These are phyloP conservation scores for Apiotrichum akiyoshidainum DNA, from an alignment of 1,284 basidiomycete species.

Conservation along the genomic window DNA sequence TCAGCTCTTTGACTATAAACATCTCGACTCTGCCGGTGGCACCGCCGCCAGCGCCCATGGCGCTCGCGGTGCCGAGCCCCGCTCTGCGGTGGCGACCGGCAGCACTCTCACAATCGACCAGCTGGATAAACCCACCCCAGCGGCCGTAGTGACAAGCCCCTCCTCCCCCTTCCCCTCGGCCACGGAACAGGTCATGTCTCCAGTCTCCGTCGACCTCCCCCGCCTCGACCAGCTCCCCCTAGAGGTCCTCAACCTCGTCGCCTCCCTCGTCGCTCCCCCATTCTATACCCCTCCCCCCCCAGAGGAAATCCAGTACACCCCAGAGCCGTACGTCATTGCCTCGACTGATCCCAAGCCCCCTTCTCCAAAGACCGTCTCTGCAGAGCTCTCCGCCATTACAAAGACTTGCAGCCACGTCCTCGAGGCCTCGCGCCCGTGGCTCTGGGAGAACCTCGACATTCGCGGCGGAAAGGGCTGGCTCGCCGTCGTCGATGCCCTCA, in stretches of 20 bases:
- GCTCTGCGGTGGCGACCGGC: neutral
- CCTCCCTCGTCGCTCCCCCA: constrained; percentile 35
- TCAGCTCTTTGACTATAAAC: neutral
- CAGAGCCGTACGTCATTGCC: constrained; percentile 27
- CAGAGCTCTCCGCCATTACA: constrained; percentile 28
- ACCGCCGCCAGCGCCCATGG: constrained; percentile 4
- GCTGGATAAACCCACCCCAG: neutral
- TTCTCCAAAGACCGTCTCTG: constrained; percentile 19
- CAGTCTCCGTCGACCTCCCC: neutral
- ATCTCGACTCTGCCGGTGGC: constrained; percentile 15
- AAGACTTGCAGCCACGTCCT: constrained; percentile 28
- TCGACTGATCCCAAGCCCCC: constrained; percentile 34
- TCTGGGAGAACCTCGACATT: constrained; percentile 50
- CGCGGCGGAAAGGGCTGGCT: constrained; percentile 49
- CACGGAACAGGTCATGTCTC: neutral
- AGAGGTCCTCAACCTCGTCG: constrained; percentile 39
- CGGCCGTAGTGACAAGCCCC: neutral
- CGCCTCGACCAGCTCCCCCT: constrained; percentile 44
- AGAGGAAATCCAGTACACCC: constrained; percentile 12
- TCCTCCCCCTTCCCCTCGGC: neutral
- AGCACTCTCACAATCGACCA: neutral
- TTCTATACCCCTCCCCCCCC: constrained; percentile 30
- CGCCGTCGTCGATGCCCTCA: constrained; percentile 48
- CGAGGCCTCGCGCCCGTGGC: constrained; percentile 45
- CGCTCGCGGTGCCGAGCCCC: constrained; percentile 5